Percentiles rank a stretch among this genome's conserved stretches.
Conservation (phyloP, 2,329 filamentous ascomycete species). For the Penicillium sp. region DNA sequence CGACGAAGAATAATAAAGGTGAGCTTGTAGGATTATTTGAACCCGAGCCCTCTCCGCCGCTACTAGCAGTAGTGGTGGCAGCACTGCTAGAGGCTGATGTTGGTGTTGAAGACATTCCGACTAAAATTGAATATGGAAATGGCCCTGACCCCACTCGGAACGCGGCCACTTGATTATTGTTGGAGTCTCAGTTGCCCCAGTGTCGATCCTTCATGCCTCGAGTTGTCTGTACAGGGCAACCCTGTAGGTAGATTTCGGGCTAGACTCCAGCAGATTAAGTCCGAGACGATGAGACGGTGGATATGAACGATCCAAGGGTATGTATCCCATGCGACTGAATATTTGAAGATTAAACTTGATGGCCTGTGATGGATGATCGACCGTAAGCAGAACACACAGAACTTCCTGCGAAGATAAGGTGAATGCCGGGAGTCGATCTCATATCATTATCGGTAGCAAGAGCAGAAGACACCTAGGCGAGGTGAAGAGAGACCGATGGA, state of each 20-base stretch:
- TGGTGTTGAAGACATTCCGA: slow-evolving; percentile 33
- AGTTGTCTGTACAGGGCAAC: slow-evolving; percentile 4
- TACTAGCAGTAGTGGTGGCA: slow-evolving; percentile 30
- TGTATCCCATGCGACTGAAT: background rate
- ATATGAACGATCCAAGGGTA: background rate
- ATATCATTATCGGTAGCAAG: background rate
- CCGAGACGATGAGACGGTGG: background rate
- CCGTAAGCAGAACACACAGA: background rate
- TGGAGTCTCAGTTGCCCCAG: slow-evolving; percentile 1
- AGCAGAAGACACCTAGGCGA: background rate
- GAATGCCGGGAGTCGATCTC: background rate
- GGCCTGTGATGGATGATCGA: background rate
- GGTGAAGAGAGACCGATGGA: background rate
- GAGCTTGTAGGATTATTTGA: slow-evolving; percentile 61
- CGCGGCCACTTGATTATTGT: background rate
- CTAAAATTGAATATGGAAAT: background rate
- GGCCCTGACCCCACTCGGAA: background rate
- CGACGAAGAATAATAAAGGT: slow-evolving; percentile 86
- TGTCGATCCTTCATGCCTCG: slow-evolving; percentile 12
- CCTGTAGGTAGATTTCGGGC: background rate
- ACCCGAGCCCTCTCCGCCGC: slow-evolving; percentile 33
- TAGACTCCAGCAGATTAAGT: background rate
- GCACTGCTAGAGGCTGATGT: slow-evolving; percentile 27
- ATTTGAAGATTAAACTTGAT: background rate
- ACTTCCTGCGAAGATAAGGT: slow-evolving; percentile 1